phyloP scores from a whole-genome alignment of 345 rosid species.

The Rhizophora mangle region DNA sequence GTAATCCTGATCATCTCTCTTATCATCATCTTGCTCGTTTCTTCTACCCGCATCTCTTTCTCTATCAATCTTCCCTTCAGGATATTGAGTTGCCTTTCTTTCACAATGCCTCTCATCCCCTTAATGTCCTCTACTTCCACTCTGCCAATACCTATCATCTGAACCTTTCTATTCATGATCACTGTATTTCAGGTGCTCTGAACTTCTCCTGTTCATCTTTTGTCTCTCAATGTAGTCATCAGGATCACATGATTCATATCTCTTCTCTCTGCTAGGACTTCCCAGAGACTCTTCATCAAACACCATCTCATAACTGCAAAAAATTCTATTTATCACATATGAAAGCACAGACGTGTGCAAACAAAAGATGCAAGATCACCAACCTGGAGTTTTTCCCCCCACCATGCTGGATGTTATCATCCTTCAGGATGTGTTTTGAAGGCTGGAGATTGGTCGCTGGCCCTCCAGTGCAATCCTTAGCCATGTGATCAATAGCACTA shows the following conservation, averaged over 20 bases:
- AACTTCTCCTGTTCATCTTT: constrained; percentile 27
- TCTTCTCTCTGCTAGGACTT: constrained; percentile 45
- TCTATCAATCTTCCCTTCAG: background rate
- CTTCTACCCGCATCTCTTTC: constrained; percentile 18
- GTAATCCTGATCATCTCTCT: constrained; percentile 32
- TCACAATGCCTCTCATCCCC: constrained; percentile 24
- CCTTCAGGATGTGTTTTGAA: constrained; percentile 61
- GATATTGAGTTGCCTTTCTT: constrained; percentile 27
- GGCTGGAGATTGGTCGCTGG: constrained; percentile 32
- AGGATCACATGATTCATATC: constrained; percentile 29
- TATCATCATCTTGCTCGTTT: constrained; percentile 20
- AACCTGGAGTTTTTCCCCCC: constrained; percentile 58
- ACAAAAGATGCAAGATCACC: background rate
- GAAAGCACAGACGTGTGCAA: background rate
- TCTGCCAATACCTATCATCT: constrained; percentile 28
- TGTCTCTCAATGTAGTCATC: constrained; percentile 18
- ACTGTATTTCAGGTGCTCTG: constrained; percentile 27
- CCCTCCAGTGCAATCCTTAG: constrained; percentile 67
- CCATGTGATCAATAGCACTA: constrained; percentile 76
- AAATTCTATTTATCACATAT: background rate
- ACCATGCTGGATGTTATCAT: constrained; percentile 64
- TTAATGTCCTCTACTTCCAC: constrained; percentile 34
- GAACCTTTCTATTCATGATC: constrained; percentile 34
- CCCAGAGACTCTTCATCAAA: constrained; percentile 62
- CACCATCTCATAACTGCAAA: constrained; percentile 71